phyloP scores from a whole-genome alignment of 495 filamentous ascomycete species.

The Thozetella sp. region DNA sequence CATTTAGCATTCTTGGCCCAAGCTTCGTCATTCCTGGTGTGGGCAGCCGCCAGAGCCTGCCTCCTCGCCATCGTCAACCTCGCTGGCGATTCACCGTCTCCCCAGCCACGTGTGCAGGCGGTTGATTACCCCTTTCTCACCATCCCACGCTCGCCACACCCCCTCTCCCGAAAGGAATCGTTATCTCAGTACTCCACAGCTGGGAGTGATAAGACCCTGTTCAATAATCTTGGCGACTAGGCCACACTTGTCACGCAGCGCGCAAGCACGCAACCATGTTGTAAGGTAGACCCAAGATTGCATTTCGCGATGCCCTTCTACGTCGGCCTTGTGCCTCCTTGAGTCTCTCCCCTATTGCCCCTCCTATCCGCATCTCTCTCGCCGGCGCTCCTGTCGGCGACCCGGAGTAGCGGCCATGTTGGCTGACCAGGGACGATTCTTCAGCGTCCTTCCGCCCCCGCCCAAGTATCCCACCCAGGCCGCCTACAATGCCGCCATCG shows the following conservation, averaged over 20 bases:
- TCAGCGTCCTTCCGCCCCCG: constrained; percentile 80
- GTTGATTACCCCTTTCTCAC: too few species aligned
- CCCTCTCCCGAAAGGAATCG: too few species aligned
- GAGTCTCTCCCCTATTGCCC: background rate
- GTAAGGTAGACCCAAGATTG: constrained; percentile 15
- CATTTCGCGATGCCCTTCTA: background rate
- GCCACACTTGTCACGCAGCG: background rate
- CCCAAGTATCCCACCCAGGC: constrained; percentile 75
- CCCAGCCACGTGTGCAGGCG: background rate
- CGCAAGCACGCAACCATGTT: constrained; percentile 19
- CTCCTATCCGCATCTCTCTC: background rate
- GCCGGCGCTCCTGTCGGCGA: constrained; percentile 6
- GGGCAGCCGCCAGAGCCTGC: too few species aligned
- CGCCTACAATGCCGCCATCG: constrained; percentile 65
- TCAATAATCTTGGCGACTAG: constrained; percentile 9
- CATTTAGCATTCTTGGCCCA: too few species aligned
- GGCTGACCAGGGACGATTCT: constrained; percentile 5
- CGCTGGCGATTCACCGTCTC: background rate
- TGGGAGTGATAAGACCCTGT: background rate
- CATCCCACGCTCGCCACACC: too few species aligned
- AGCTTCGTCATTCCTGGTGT: too few species aligned
- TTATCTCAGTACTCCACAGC: background rate
- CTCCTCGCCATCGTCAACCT: too few species aligned
- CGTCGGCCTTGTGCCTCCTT: background rate
- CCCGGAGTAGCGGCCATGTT: background rate